Conservation (phyloP, 23 red algal species). For the Gracilaria gracilis region DNA sequence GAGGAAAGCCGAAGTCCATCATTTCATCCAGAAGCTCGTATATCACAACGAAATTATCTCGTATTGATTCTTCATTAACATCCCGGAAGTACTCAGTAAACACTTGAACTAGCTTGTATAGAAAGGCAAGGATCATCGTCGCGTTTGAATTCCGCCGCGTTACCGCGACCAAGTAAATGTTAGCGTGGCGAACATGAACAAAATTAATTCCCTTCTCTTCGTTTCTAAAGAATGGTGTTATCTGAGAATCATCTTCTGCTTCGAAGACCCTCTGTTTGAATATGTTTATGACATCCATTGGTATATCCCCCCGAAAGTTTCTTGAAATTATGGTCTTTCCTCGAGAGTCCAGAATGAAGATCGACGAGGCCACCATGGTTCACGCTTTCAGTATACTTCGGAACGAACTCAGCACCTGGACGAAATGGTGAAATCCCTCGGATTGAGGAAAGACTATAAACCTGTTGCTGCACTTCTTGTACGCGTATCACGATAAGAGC, state of each 20-base stretch:
- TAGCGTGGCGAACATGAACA: conserved; percentile 80
- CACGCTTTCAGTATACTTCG: background rate
- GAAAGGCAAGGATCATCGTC: conserved; percentile 86
- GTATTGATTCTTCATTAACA: conserved; percentile 96
- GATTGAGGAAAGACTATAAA: background rate
- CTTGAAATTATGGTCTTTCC: conserved; percentile 90
- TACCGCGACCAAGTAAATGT: conserved; percentile 93
- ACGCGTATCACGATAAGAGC: background rate
- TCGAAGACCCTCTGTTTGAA: conserved; percentile 84
- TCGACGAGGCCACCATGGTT: conserved; percentile 68
- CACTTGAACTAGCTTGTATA: conserved; percentile 88
- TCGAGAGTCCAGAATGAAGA: conserved; percentile 89
- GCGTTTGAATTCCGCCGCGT: conserved; percentile 77
- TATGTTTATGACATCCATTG: conserved; percentile 65
- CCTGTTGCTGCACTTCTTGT: background rate
- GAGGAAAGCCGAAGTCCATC: conserved; percentile 99
- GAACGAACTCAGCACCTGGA: background rate
- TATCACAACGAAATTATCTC: conserved; percentile 98
- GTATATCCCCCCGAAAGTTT: conserved; percentile 85
- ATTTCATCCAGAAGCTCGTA: conserved; percentile 99
- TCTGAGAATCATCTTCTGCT: conserved; percentile 75
- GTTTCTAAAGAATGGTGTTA: conserved; percentile 71
- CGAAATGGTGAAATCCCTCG: background rate
- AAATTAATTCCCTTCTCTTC: conserved; percentile 82
- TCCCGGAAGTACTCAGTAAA: conserved; percentile 88